These are phyloP conservation scores for Trifolium subterraneum DNA, from an alignment of 306 rosid genomes.

Conservation along the genomic window DNA sequence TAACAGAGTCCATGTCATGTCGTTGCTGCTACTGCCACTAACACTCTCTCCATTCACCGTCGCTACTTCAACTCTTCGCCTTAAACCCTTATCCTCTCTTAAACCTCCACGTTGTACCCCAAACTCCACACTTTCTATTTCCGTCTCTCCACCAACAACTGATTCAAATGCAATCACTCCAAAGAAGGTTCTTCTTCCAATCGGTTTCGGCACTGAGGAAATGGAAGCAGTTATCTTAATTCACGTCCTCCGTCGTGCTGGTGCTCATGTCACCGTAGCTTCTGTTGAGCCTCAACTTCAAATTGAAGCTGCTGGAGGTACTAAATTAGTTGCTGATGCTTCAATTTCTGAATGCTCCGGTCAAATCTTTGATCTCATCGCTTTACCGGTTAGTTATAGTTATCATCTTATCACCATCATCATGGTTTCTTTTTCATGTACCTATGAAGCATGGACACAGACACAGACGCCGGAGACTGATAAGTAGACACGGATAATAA, in stretches of 20 bases:
- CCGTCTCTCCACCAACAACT: constrained; percentile 40
- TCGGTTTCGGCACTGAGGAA: constrained; percentile 92
- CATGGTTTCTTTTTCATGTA: neutral
- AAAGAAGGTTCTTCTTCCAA: constrained; percentile 87
- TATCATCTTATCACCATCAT: neutral
- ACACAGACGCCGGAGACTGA: too few species aligned
- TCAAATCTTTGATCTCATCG: constrained; percentile 81
- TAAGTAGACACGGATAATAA: too few species aligned
- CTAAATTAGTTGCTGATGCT: constrained; percentile 78
- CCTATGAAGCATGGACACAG: too few species aligned
- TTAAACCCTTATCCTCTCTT: constrained; percentile 43
- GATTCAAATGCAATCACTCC: constrained; percentile 39
- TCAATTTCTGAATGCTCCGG: constrained; percentile 66
- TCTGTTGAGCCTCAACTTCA: constrained; percentile 86
- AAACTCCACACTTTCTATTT: constrained; percentile 49
- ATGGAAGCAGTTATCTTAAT: constrained; percentile 92
- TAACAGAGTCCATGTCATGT: constrained; percentile 48
- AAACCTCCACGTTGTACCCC: constrained; percentile 45
- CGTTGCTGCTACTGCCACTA: constrained; percentile 42
- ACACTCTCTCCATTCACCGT: constrained; percentile 40
- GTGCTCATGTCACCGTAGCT: constrained; percentile 90
- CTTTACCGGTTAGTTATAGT: constrained; percentile 72
- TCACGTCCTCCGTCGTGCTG: constrained; percentile 91
- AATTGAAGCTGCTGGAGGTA: constrained; percentile 76
- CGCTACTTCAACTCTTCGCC: constrained; percentile 18